Base-by-base conservation (phyloP, 768 basidiomycete genomes). In the Lactarius sp. region DNA sequence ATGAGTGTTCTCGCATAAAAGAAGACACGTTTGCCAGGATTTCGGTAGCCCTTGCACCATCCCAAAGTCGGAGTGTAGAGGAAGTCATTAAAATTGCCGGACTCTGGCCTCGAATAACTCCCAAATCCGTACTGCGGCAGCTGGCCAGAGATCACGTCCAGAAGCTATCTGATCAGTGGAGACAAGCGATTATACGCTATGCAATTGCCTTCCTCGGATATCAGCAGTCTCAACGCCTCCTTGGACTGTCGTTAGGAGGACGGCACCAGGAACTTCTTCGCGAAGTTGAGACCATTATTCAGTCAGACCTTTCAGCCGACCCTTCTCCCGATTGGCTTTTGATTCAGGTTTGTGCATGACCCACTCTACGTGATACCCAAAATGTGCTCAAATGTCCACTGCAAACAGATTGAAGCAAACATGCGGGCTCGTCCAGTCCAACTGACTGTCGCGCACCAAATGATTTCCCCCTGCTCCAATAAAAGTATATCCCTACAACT, bases 81-180 rank as follows among this genome's bases (percentile, higher is more conserved):
- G 13, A 41, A 41, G 12, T 13, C 39, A 13, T 41, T 4, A 4
- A 4, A 4, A 41, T 41, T 9, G 39, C 39, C 10, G 39, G 39
- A 4, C 39, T 12, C 7, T 63, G 62, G 62, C 62, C 62, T 13
- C 36, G 62, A 10, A 50, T 63, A 36, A 58, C 62, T 6, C 39
- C 39, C 4, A 10, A 3, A 13, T 41, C 39, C 4, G 4, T 41
- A 12, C 39, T 41, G 13, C 39, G 39, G 4, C 10, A 41, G 13
- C 13, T 41, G 12, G 10, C 39, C 10, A 41, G 39, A 12, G 39
- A 41, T 41, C 12, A 3, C 13, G 39, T 12, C 39, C 10, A 41
- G 10, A 41, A 9, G 13, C 39, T 41, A 12, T 12, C 9, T 41
- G 39, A 41, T 0, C 39, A 41, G 13, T 47, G 46, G 46, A 47